Percentiles rank a stretch among this genome's conserved stretches.
Evolutionary conservation across 192 early-diverging fungal genomes (phyloP).

Genomic region (Coemansia sp.): DNA sequence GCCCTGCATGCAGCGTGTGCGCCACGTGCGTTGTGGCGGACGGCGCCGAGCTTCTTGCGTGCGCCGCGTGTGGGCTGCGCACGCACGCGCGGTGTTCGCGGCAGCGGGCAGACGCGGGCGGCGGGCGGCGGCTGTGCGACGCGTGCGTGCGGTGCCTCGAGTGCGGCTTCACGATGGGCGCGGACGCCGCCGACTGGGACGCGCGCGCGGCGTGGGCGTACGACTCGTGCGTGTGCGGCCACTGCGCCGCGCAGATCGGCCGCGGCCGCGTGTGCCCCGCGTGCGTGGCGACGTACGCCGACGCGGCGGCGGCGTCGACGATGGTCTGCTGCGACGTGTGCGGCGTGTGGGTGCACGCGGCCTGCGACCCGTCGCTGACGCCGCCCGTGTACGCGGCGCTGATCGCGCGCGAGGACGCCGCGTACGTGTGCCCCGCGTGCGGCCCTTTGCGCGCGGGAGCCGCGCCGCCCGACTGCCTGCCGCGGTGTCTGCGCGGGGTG

Average conservation of each 20-base stretch:
- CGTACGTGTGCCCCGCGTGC: conserved; percentile 66
- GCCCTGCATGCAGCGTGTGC: conserved; percentile 47
- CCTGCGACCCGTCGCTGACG: conserved; percentile 59
- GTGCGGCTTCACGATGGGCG: conserved; percentile 38
- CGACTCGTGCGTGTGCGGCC: conserved; percentile 59
- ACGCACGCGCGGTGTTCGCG: conserved; percentile 40
- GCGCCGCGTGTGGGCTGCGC: conserved; percentile 34
- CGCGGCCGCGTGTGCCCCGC: conserved; percentile 62
- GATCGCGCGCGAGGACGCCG: conserved; percentile 59
- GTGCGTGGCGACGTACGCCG: conserved; percentile 60
- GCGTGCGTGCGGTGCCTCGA: conserved; percentile 44
- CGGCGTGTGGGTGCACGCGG: conserved; percentile 62
- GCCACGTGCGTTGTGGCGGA: conserved; percentile 19
- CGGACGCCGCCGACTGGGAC: neutral
- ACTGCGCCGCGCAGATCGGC: conserved; percentile 57
- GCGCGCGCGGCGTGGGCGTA: conserved; percentile 48
- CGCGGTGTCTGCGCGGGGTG: neutral
- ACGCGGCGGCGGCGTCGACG: conserved; percentile 57
- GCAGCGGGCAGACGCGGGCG: conserved; percentile 20
- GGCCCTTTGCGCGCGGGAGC: neutral
- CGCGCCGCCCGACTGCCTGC: conserved; percentile 5
- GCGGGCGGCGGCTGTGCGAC: conserved; percentile 53
- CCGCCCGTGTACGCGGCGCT: conserved; percentile 63
- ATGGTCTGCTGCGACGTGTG: conserved; percentile 72
- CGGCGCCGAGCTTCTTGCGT: conserved; percentile 29